Base-by-base conservation (phyloP, 768 basidiomycete species). In the Lepiota venenata region DNA sequence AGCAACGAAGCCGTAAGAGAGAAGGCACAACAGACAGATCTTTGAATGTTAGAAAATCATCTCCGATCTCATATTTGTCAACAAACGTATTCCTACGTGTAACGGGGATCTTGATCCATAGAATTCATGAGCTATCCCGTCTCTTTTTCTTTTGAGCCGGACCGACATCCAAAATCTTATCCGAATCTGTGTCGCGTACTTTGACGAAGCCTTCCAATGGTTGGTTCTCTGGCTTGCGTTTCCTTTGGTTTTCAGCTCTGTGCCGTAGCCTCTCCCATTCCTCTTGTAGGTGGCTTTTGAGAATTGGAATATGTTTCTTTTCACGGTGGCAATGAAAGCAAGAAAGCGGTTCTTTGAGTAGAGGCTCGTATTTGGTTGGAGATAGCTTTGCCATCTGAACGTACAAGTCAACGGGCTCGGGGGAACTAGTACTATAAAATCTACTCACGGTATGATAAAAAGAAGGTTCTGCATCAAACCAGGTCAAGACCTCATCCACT, bases 251-350 rank as follows among this genome's bases (percentile, higher is more conserved):
- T 62, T 82, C 84, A 22, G 81, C 82, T 58, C 87, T 81, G 68
- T 87, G 88, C 63, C 84, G 73, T 27, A 76, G 67, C 64, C 73
- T 76, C 45, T 68, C 78, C 78, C 84, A 91, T 64, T 93, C 90
- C 60, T 81, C 77, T 64, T 86, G 80, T 7, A 95, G 73, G 65
- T 96, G 93, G 9, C 66, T 66, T 62, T 91, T 93, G 47, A 96
- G 71, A 35, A 73, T 69, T 0, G 91, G 90, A 55, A 95, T 87
- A 56, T 85, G 91, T 61, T 81, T 85, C 68, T 84, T 72, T 54
- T 71, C 67, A 38, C 75, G 66, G 20, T 78, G 72, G 67, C 93
- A 96, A 50, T 71, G 78, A 73, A 83, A 92, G 65, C 93, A 96
- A 5, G 64, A 61, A 3, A 95, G 75, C 58, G 72, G 71, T 40